Percentiles rank a stretch among this genome's conserved stretches.
These are phyloP conservation scores for Strobilomyces echinocephalus DNA, from an alignment of 768 basidiomycete genomes.

Conservation along the genomic window DNA sequence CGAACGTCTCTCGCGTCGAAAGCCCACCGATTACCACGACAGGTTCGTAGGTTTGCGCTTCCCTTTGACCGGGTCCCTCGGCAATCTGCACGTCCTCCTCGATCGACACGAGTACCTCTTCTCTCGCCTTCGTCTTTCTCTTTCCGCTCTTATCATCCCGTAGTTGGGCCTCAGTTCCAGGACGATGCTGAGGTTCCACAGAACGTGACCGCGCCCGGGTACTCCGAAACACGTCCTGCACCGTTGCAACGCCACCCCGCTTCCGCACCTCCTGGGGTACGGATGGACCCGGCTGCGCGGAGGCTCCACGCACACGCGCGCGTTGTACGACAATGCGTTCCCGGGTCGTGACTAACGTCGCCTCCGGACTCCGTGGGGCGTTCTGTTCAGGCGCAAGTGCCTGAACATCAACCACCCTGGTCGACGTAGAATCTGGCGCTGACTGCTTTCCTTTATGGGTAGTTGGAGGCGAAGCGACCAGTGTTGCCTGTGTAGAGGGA, in stretches of 20 bases:
- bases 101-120: not conserved
- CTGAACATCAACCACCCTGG: not conserved
- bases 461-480: constrained; percentile 19
- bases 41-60: not conserved
- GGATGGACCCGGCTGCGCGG: constrained; percentile 14
- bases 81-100: constrained; percentile 6
- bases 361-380: constrained; percentile 9
- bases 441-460: constrained; percentile 5
- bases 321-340: constrained; percentile 1
- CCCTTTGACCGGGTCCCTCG: not conserved
- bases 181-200: constrained; percentile 7
- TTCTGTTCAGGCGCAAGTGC: not conserved
- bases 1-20: constrained; percentile 5
- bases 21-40: not conserved
- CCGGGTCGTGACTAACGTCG: constrained; percentile 1
- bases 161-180: not conserved
- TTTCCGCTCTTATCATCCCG: not conserved
- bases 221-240: constrained; percentile 13
- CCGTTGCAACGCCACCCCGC: not conserved
- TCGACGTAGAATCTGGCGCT: not conserved
- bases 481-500: constrained; percentile 23
- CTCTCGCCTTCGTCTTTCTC: constrained; percentile 7
- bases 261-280: not conserved
- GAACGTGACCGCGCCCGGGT: constrained; percentile 23
- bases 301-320: constrained; percentile 7